These are phyloP conservation scores for Reticulascus tulasneorum DNA, from an alignment of 2,329 filamentous ascomycete species.

Conservation along the genomic window DNA sequence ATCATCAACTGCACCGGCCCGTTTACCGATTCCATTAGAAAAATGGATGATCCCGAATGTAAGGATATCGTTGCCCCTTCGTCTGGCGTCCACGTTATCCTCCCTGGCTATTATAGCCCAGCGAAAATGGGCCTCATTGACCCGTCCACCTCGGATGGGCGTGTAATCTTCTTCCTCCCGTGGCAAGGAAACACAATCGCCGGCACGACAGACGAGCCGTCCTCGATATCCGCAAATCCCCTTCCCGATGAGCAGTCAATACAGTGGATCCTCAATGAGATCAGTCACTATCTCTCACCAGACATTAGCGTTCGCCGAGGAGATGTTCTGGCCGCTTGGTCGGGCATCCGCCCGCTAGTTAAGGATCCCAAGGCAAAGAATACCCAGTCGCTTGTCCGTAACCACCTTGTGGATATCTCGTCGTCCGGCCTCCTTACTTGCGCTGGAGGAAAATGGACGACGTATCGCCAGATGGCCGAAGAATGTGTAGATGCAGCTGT, in stretches of 20 bases:
- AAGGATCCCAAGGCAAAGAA: conserved; percentile 82
- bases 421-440: conserved; percentile 76
- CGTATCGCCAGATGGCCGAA: conserved; percentile 89
- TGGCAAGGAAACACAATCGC: conserved; percentile 94
- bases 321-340: conserved; percentile 88
- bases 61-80: conserved; percentile 81
- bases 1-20: conserved; percentile 87
- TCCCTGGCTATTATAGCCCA: conserved; percentile 83
- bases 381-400: conserved; percentile 82
- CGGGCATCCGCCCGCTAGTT: conserved; percentile 80
- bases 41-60: conserved; percentile 71
- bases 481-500: conserved; percentile 82
- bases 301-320: conserved; percentile 81
- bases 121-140: conserved; percentile 85
- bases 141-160: conserved; percentile 78
- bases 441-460: conserved; percentile 89
- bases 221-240: conserved; percentile 67
- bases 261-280: conserved; percentile 81
- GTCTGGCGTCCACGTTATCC: conserved; percentile 80
- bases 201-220: conserved; percentile 79
- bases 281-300: conserved; percentile 75
- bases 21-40: conserved; percentile 80
- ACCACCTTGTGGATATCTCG: conserved; percentile 80
- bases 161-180: conserved; percentile 89
- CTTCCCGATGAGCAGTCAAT: conserved; percentile 80